Percentiles rank a stretch among this genome's conserved stretches.
phyloP scores from a whole-genome alignment of 805 yeast species.

The Metschnikowia colocasiae region DNA sequence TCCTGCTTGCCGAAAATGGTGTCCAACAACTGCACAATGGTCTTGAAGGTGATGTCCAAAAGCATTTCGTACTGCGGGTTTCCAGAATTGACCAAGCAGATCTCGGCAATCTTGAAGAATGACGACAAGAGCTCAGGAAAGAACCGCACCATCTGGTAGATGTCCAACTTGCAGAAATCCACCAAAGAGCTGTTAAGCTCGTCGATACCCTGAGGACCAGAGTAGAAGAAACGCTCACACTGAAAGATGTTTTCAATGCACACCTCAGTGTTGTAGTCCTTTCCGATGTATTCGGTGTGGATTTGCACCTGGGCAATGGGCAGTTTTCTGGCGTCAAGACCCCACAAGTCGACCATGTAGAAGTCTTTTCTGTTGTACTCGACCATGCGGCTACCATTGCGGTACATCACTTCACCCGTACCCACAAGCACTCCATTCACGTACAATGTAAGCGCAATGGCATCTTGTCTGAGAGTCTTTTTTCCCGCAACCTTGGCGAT shows the following conservation, averaged over 20 bases:
- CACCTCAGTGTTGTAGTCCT: conserved; percentile 54
- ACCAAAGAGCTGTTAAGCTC: conserved; percentile 47
- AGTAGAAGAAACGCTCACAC: conserved; percentile 48
- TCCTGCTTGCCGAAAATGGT: conserved; percentile 63
- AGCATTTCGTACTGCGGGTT: conserved; percentile 28
- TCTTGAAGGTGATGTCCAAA: conserved; percentile 44
- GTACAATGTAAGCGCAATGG: conserved; percentile 52
- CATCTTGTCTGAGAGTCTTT: conserved; percentile 46
- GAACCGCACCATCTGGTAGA: conserved; percentile 51
- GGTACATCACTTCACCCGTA: conserved; percentile 51
- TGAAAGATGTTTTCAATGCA: conserved; percentile 52
- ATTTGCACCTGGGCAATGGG: conserved; percentile 50
- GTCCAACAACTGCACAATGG: conserved; percentile 59
- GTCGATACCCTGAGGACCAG: conserved; percentile 37
- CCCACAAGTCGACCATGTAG: conserved; percentile 42
- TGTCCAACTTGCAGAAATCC: conserved; percentile 51
- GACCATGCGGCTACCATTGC: conserved; percentile 43
- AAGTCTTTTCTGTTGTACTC: conserved; percentile 45
- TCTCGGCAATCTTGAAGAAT: conserved; percentile 31
- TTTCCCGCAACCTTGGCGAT: conserved; percentile 40
- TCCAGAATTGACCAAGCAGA: conserved; percentile 23
- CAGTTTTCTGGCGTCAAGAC: conserved; percentile 28
- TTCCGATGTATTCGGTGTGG: conserved; percentile 66
- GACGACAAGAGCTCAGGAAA: conserved; percentile 54
- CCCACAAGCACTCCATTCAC: conserved; percentile 64